These are phyloP conservation scores for Ceratobasidium sp. DNA, from an alignment of 1,284 basidiomycete genomes.

Conservation along the genomic window DNA sequence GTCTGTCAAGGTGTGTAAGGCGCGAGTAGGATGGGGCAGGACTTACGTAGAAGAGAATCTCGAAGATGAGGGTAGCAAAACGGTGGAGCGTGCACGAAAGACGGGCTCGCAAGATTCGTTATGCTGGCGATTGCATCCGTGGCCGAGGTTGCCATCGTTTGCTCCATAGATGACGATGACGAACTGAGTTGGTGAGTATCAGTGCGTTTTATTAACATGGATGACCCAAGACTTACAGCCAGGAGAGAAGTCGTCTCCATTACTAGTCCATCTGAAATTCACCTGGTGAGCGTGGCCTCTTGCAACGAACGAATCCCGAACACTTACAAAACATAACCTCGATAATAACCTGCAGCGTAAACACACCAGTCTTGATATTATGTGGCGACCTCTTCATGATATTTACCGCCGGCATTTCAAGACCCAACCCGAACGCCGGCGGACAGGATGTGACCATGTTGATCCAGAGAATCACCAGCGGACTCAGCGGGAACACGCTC, in stretches of 20 bases:
- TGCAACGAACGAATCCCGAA: background rate
- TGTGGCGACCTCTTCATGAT: too few species aligned
- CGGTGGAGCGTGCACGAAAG: constrained; percentile 66
- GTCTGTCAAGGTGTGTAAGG: background rate
- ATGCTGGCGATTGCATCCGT: constrained; percentile 61
- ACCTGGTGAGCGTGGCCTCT: background rate
- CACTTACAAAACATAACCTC: constrained; percentile 62
- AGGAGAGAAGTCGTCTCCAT: constrained; percentile 67
- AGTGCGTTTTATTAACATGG: background rate
- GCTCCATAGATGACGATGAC: too few species aligned
- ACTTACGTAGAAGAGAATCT: constrained; percentile 57
- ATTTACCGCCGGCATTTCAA: constrained; percentile 66
- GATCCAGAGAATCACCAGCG: constrained; percentile 66
- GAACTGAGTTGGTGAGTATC: constrained; percentile 53
- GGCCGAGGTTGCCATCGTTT: constrained; percentile 64
- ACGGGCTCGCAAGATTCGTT: constrained; percentile 59
- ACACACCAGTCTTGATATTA: too few species aligned
- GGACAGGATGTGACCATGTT: constrained; percentile 62
- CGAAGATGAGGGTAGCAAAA: constrained; percentile 66
- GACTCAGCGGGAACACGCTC: constrained; percentile 75
- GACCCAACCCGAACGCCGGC: constrained; percentile 69
- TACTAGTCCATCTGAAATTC: constrained; percentile 64
- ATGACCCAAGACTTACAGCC: constrained; percentile 20
- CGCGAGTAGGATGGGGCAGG: background rate
- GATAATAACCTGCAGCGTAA: constrained; percentile 60